Evolutionary conservation across 805 yeast genomes (phyloP), one percentile per base, ranked within the genome.

Genomic region (Monosporozyma unispora): DNA sequence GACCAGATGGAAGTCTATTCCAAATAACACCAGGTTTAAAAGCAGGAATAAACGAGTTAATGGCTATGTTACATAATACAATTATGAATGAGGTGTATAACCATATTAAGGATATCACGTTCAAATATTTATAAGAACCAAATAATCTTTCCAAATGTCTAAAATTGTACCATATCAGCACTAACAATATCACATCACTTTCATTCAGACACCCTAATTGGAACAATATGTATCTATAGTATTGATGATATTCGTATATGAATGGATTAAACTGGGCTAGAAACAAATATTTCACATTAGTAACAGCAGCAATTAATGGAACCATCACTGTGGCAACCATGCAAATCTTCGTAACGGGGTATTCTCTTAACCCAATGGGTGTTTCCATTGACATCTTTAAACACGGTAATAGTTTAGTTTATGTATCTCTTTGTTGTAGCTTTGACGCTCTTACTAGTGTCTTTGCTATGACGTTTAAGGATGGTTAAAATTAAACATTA

Each of bases 161-260:
- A 56, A 74, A 73, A 46, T 76, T 75, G 50, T 78, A 71, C 71
- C 72, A 69, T 9, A 78, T 60, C 38, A 81, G 57, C 12, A 77
- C 61, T 10, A 74, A 58, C 2, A 72, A 58, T 2, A 79, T 54
- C 50, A 74, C 78, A 61, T 82, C 85, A 4, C 82, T 74, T 59
- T 80, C 85, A 58, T 78, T 80, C 42, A 77, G 69, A 46, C 78
- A 77, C n/a, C 77, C 68, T 11, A 77, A 25, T 58, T 80, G 87
- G 54, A 71, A 74, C 6, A 73, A 59, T 7, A 72, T 43, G 8
- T 78, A 59, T 47, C 87, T 65, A 77, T 83, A 81, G 58, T 73
- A 81, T 54, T 82, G 88, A 11, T 61, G 48, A 68, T 81, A 81
- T 50, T 74, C 70, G 2, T 71, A 56, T 9, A 82, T 69, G 56